Evolutionary conservation across 208 protist species (phyloP), one percentile per base, ranked within the genome.

Genomic region (Trypanosoma congolense): DNA sequence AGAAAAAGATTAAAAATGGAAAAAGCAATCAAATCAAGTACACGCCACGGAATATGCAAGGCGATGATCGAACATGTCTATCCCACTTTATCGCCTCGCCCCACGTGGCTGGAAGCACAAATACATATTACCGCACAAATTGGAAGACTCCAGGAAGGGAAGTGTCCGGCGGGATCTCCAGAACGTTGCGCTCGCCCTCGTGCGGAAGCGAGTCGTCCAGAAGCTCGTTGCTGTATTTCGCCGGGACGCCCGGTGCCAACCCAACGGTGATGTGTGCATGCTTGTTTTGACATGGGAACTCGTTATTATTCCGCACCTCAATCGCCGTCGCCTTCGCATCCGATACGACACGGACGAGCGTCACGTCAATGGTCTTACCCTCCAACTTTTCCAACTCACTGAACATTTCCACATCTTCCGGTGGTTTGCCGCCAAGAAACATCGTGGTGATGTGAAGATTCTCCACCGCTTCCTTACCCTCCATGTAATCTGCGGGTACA

Each of bases 211-310:
- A 65, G 2, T 36, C 45, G 18, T 61, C 63, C 29, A 83, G 45
- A 22, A 86, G 72, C 26, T 66, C 69, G 49, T 80, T 86, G 56
- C 79, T 86, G 68, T 86, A 86, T 51, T 75, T 78, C 14, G 79
- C 59, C 3, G 71, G 71, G 10, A 86, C 57, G 4, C 79, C 79
- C 18, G 46, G 33, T 1, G 51, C 59, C 55, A 75, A 82, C 0
- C 67, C 65, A 19, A 86, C 58, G 36, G 79, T 86, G 36, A 86
- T 75, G 53, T 86, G 79, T 19, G 79, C 58, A 18, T 79, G 51
- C 2, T 49, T 36, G 48, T 86, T 86, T 0, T 38, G 57, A 50
- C 75, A 80, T 2, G 67, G 72, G 46, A 77, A 86, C 51, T 52
- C 55, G 4, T 61, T 48, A 40, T 70, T 45, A 29, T 73, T 70